Percentiles rank a stretch among this genome's conserved stretches.
Conservation (phyloP, 2,329 filamentous ascomycete species). For the Madurella mycetomatis region DNA sequence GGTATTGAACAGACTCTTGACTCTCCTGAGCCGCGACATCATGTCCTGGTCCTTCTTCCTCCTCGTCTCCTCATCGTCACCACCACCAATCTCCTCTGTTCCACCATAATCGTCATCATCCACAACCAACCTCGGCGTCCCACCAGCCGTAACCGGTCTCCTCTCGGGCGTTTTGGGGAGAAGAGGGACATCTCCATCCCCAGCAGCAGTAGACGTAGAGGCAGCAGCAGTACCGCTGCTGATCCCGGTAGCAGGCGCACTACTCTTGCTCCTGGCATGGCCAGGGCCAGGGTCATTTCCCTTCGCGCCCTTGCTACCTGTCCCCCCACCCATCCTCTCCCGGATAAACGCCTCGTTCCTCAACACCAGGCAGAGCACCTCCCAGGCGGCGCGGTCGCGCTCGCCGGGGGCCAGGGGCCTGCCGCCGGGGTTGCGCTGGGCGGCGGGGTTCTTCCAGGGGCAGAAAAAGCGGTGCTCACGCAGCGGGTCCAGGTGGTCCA, state of each 20-base stretch:
- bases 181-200: not conserved
- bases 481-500: conserved; percentile 64
- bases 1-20: conserved; percentile 67
- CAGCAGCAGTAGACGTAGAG: not conserved
- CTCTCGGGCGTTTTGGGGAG: conserved; percentile 19
- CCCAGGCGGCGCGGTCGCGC: conserved; percentile 49
- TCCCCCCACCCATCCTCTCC: conserved; percentile 23
- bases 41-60: conserved; percentile 65
- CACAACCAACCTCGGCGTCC: conserved; percentile 9
- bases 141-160: conserved; percentile 17
- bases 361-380: conserved; percentile 49
- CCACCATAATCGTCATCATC: conserved; percentile 18
- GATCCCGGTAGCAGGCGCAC: conserved; percentile 13
- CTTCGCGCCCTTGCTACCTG: not conserved
- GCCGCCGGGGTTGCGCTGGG: conserved; percentile 51
- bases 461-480: conserved; percentile 79
- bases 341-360: conserved; percentile 56
- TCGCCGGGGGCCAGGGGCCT: conserved; percentile 20
- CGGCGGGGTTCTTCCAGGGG: conserved; percentile 65
- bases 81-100: conserved; percentile 41
- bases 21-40: conserved; percentile 65
- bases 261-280: conserved; percentile 31
- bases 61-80: conserved; percentile 46
- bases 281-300: not conserved
- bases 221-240: not conserved